Evolutionary conservation across 2,329 filamentous ascomycete species (phyloP), one percentile per base, ranked within the genome.

Genomic region (Colletotrichum sp.): DNA sequence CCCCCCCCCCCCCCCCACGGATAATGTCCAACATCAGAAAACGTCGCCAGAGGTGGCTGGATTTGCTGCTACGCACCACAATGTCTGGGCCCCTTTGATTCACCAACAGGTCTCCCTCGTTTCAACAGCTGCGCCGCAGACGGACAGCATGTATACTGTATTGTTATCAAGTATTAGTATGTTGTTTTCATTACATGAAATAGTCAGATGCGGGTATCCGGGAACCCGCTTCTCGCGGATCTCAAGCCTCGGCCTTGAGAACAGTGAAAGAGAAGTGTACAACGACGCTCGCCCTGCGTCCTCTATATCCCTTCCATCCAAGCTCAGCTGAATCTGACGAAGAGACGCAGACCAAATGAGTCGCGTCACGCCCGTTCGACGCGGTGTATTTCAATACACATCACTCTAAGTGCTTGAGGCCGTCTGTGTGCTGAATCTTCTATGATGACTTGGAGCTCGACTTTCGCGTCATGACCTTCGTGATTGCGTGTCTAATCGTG

Each of bases 401-500:
- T 52, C 43, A 32, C 32, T 69, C 30, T 62, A 12, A 66, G 10
- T 88, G 77, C 70, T 61, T 43, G 26, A 26, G 21, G 24, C 18
- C 18, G 30, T 28, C 13, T 18, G 30, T 16, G 12, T 13, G 58
- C 10, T 21, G 10, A 18, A 24, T 15, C 21, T 67, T 13, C 38
- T 32, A 76, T 58, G 70, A 69, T 18, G 70, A 65, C 48, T 75
- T 76, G 61, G 85, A 86, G 81, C 87, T 91, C 32, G 88, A 84
- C 83, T 92, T 93, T 77, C 91, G 88, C 24, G 90, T 92, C 89
- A 99, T 92, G 76, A 98, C 92, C 87, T 98, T 98, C 67, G 96
- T 98, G 79, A 98, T 95, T 16, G 97, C 96, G 85, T 98, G 96
- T 76, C 96, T 90, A 79, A 99, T 96, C 12, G 91, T 93, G 9